phyloP scores from a whole-genome alignment of 495 filamentous ascomycete species.

The Aspergillus bridgeri region DNA sequence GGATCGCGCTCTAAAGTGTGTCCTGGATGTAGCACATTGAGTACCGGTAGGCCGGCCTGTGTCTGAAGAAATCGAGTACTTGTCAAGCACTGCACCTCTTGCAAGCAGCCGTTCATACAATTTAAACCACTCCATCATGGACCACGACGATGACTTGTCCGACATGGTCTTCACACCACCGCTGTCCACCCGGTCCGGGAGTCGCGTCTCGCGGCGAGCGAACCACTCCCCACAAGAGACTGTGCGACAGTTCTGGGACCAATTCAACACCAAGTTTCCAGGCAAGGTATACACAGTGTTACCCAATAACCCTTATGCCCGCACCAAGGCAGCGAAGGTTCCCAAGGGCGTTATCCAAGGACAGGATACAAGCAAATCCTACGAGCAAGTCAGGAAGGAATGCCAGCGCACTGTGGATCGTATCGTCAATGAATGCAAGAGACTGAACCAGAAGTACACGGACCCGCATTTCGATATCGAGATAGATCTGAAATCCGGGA shows the following conservation, averaged over 20 bases:
- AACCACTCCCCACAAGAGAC: conserved; percentile 64
- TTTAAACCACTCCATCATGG: conserved; percentile 18
- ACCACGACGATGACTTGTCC: conserved; percentile 34
- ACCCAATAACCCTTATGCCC: conserved; percentile 69
- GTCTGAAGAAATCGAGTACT: no score
- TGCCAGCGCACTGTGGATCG: conserved; percentile 74
- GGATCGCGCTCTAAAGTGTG: neutral
- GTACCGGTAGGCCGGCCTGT: no score
- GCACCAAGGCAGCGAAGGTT: conserved; percentile 53
- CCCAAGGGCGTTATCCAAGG: conserved; percentile 51
- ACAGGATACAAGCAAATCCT: conserved; percentile 59
- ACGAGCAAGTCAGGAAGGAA: conserved; percentile 65
- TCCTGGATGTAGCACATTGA: neutral
- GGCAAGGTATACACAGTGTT: conserved; percentile 66
- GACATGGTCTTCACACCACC: conserved; percentile 26
- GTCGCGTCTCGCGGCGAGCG: conserved; percentile 41
- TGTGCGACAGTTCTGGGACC: conserved; percentile 75
- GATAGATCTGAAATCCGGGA: conserved; percentile 63
- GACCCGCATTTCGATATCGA: conserved; percentile 90
- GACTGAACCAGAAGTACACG: conserved; percentile 85
- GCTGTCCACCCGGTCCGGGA: conserved; percentile 39
- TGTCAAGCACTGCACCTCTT: no score
- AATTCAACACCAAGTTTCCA: conserved; percentile 63
- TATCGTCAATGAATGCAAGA: conserved; percentile 77
- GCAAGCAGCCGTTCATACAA: neutral